Percentiles rank a stretch among this genome's conserved stretches.
Evolutionary conservation across 2,329 filamentous ascomycete species (phyloP).

Genomic region (Metarhizium guizhouense): DNA sequence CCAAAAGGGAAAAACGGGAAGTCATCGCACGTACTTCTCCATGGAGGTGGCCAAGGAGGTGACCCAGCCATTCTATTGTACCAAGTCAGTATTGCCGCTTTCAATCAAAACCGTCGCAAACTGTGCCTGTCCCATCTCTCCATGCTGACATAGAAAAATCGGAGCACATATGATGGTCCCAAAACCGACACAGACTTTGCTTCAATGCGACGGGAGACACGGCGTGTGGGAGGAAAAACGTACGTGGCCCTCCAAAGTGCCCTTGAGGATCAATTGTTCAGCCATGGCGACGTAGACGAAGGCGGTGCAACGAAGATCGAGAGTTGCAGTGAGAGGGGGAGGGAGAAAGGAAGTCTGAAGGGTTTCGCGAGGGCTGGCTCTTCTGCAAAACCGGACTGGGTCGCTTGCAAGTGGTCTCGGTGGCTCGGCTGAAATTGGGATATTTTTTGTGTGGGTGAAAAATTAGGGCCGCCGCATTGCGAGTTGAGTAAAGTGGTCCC

Average conservation of each 20-base stretch:
- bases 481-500: not conserved
- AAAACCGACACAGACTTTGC: not conserved
- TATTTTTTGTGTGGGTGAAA: conserved; percentile 43
- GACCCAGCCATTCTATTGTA: conserved; percentile 81
- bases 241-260: conserved; percentile 95
- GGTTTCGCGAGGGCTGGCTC: conserved; percentile 16
- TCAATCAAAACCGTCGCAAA: not conserved
- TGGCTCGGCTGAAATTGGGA: conserved; percentile 27
- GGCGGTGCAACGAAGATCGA: conserved; percentile 26
- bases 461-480: conserved; percentile 33
- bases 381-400: conserved; percentile 16
- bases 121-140: not conserved
- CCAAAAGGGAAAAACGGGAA: not conserved
- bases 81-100: conserved; percentile 15
- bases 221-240: conserved; percentile 27
- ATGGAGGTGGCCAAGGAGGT: conserved; percentile 96
- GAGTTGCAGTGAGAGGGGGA: conserved; percentile 24
- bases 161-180: not conserved
- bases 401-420: conserved; percentile 7
- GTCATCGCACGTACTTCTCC: conserved; percentile 68
- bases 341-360: conserved; percentile 22
- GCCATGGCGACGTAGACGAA: conserved; percentile 55
- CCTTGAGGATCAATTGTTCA: conserved; percentile 93
- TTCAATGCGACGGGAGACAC: not conserved
- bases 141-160: not conserved